Evolutionary conservation across 176 grass and related monocot species (phyloP).

Genomic region (Avena atlantica): DNA sequence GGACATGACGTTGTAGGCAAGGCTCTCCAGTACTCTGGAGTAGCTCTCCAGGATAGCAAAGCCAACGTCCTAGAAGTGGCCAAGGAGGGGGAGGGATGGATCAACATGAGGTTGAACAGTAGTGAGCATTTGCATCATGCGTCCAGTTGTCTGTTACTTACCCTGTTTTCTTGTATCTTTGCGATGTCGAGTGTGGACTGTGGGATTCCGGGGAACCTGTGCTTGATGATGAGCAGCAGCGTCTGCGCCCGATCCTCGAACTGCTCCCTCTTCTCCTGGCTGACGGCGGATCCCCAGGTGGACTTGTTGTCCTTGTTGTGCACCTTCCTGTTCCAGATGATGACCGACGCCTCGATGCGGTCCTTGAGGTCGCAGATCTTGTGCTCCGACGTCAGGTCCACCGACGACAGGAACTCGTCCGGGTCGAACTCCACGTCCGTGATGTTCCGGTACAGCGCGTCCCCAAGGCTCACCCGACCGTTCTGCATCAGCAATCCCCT

Average conservation of each 20-base stretch:
- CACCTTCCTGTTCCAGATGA: constrained; percentile 99
- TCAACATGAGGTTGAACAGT: not conserved
- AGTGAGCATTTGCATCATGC: too few relatives aligned
- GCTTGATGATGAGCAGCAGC: constrained; percentile 90
- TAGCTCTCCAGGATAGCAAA: constrained; percentile 91
- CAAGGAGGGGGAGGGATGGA: too few relatives aligned
- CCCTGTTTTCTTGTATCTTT: constrained; percentile 97
- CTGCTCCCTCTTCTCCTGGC: constrained; percentile 94
- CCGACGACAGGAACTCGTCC: constrained; percentile 75
- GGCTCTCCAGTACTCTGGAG: constrained; percentile 87
- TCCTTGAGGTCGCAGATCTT: constrained; percentile 98
- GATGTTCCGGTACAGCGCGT: constrained; percentile 83
- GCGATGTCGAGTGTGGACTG: constrained; percentile 87
- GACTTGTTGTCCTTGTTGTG: constrained; percentile 92
- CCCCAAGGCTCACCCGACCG: constrained; percentile 84
- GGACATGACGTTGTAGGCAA: constrained; percentile 92
- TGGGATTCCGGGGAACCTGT: constrained; percentile 88
- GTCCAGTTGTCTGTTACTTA: not conserved
- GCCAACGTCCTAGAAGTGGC: constrained; percentile 70
- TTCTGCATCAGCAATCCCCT: constrained; percentile 50
- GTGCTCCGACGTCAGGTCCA: constrained; percentile 92
- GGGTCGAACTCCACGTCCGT: constrained; percentile 92
- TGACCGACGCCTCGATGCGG: constrained; percentile 92
- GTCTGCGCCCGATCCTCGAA: constrained; percentile 98
- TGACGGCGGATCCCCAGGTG: constrained; percentile 76